Base-by-base conservation (phyloP, 768 basidiomycete species). In the Boletus pseudopeckii region DNA sequence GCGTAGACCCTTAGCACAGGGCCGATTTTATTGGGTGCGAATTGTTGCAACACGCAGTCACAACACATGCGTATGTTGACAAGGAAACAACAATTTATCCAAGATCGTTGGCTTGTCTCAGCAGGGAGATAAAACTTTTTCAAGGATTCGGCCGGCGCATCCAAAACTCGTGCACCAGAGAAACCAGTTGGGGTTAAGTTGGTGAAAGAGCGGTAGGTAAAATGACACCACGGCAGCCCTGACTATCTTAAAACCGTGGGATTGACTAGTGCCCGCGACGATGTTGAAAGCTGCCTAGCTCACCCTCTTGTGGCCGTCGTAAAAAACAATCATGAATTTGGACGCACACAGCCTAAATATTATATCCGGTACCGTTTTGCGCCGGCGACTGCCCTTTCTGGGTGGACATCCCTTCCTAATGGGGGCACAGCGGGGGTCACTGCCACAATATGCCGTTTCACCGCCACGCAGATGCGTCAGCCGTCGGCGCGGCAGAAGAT, bases 51-150 rank as follows among this genome's bases (percentile, higher is more conserved):
- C 24, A 24, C n/a, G n/a, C n/a, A n/a, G n/a, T n/a, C n/a, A n/a
- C n/a, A 52, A 58, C 18, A 44, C 40, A 44, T 22, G 18, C 14
- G 11, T n/a, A 36, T 44, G 52, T 59, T 63, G 60, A 41, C 49
- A 50, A 54, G 52, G 60, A 36, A 54, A 59, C 49, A 7, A 33
- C 28, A 62, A 50, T 53, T 50, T 60, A 54, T 49, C 61, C 56
- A 42, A 32, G 55, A 54, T 36, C 30, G 50, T 45, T 15, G 22
- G 20, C 9, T 6, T 8, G 17, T 38, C 52, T 39, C 52, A 24
- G 26, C 20, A 17, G 37, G 30, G 43, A 28, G 14, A 20, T 13
- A 36, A 40, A 43, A 8, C 48, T 30, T 39, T 20, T 55, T 40
- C 14, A 13, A 33, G 41, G 42, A 49, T 44, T 41, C 34, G 36